Evolutionary conservation across 2,329 filamentous ascomycete species (phyloP).

Genomic region (Aspergillus ruber): DNA sequence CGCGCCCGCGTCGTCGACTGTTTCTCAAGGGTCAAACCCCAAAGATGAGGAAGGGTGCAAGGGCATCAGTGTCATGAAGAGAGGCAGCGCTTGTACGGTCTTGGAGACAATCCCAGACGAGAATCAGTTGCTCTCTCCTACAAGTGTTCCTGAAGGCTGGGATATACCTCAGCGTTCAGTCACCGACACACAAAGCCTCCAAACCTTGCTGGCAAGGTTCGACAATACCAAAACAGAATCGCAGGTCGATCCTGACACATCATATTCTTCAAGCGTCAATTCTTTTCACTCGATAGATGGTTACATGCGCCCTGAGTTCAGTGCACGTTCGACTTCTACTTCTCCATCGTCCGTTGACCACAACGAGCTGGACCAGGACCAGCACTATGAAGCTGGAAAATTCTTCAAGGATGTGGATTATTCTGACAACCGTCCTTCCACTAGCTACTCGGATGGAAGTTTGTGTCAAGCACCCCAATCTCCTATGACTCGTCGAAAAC

Average conservation of each 20-base stretch:
- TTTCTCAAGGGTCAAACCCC: slow-evolving; percentile 9
- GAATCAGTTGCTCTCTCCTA: slow-evolving; percentile 8
- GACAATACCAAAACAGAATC: slow-evolving; percentile 22
- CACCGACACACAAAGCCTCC: slow-evolving; percentile 27
- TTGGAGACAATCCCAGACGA: slow-evolving; percentile 19
- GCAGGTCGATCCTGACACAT: slow-evolving; percentile 20
- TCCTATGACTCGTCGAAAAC: background rate
- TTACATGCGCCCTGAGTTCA: slow-evolving; percentile 14
- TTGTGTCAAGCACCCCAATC: slow-evolving; percentile 1
- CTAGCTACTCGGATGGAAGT: background rate
- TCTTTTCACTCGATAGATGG: slow-evolving; percentile 38
- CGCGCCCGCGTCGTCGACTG: slow-evolving; percentile 13
- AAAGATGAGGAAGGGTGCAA: slow-evolving; percentile 14
- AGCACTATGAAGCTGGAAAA: background rate
- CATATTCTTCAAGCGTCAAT: slow-evolving; percentile 32
- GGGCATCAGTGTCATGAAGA: slow-evolving; percentile 13
- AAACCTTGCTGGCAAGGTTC: slow-evolving; percentile 34
- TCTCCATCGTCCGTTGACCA: slow-evolving; percentile 6
- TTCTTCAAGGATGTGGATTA: background rate
- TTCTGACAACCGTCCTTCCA: background rate
- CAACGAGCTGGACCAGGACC: background rate
- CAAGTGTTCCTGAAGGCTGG: slow-evolving; percentile 5
- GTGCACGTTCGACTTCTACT: slow-evolving; percentile 17
- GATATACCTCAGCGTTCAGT: slow-evolving; percentile 16
- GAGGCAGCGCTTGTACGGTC: slow-evolving; percentile 6